Conservation (phyloP, 2,329 filamentous ascomycete species). For the Pyrenophora teres region DNA sequence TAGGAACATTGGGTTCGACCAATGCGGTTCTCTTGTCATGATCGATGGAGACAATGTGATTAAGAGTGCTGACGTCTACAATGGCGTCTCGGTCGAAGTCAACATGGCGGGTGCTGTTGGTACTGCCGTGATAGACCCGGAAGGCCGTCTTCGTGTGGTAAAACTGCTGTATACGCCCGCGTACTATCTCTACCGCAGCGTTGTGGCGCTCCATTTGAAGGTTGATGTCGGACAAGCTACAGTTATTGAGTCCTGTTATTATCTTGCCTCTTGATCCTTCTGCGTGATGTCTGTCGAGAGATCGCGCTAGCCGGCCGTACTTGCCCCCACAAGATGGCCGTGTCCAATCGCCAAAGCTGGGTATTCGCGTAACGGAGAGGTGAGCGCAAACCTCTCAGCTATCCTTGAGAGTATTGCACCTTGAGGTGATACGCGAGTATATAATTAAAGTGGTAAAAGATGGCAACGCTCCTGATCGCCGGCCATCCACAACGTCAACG, state of each 20-base stretch:
- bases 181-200: constrained; percentile 27
- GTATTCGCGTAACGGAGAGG: no score
- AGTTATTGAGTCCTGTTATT: background rate
- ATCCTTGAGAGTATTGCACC: background rate
- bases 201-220: constrained; percentile 30
- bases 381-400: background rate
- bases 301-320: constrained; percentile 7
- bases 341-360: background rate
- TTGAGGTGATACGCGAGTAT: background rate
- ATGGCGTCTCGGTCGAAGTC: constrained; percentile 46
- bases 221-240: background rate
- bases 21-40: constrained; percentile 57
- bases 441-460: background rate
- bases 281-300: background rate
- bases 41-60: constrained; percentile 66
- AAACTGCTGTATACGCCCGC: constrained; percentile 30
- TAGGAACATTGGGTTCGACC: constrained; percentile 71
- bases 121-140: constrained; percentile 71
- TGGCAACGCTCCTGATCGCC: background rate
- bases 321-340: background rate
- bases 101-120: constrained; percentile 70
- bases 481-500: constrained; percentile 19
- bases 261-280: background rate
- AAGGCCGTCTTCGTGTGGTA: constrained; percentile 35
- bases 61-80: constrained; percentile 69